phyloP scores from a whole-genome alignment of 345 rosid genomes.

The Turritis glabra region DNA sequence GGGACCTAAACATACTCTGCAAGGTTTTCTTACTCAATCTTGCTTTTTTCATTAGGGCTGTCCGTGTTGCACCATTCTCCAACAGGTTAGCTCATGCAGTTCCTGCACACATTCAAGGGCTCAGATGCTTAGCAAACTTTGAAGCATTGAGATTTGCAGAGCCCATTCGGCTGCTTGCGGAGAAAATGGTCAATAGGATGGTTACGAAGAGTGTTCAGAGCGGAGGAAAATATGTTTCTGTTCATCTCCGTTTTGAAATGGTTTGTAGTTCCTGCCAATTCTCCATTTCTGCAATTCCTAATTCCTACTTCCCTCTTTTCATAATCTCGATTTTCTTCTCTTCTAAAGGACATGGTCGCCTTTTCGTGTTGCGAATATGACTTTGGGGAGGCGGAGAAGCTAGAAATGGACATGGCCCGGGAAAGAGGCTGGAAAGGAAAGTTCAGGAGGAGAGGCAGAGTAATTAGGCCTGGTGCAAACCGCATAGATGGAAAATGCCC shows the following conservation, averaged over 20 bases:
- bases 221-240: conserved; percentile 86
- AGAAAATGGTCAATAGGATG: conserved; percentile 93
- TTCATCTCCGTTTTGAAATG: conserved; percentile 97
- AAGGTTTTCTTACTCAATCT: neutral
- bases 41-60: conserved; percentile 67
- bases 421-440: conserved; percentile 98
- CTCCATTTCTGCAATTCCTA: conserved; percentile 1
- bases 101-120: conserved; percentile 73
- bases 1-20: conserved; percentile 8
- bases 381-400: conserved; percentile 87
- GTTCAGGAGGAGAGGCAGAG: conserved; percentile 86
- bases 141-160: conserved; percentile 83
- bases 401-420: conserved; percentile 88
- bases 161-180: conserved; percentile 81
- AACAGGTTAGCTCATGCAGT: conserved; percentile 90
- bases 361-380: conserved; percentile 98
- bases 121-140: conserved; percentile 89
- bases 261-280: conserved; percentile 41
- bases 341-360: conserved; percentile 89
- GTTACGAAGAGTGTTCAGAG: conserved; percentile 57
- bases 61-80: conserved; percentile 96
- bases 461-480: conserved; percentile 86
- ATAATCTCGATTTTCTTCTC: conserved; percentile 10
- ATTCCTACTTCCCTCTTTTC: neutral
- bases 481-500: conserved; percentile 97